Base-by-base conservation (phyloP, 257 asterid genomes). In the Catharanthus roseus region DNA sequence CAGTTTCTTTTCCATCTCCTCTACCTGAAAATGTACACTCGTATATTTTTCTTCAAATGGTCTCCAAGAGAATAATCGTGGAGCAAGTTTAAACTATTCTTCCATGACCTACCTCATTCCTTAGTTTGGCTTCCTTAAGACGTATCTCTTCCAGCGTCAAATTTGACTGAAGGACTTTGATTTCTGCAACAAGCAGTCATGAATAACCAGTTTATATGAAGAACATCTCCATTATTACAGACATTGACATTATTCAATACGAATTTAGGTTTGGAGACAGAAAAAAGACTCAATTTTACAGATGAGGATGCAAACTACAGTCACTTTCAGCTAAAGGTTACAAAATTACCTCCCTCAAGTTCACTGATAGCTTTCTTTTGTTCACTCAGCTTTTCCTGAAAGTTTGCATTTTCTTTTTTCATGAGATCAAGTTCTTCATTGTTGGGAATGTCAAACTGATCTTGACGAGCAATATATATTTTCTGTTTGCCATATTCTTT, bases 401-500 rank as follows among this genome's bases (percentile, higher is more conserved):
- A 82, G 76, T 84, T 88, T 38, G 87, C 73, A 72, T 89, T 93
- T 60, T 83, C 86, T 78, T 88, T 89, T 75, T 93, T 91, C 96
- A 93, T 93, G 71, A 75, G 86, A 75, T 75, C 86, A 72, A 93
- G 96, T 86, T 93, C 96, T 63, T 95, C 96, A 42, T 8, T 80
- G 72, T 95, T 89, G 16, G 95, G 97, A 84, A 95, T 95, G 53
- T 88, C 84, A 65, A 91, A 95, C 85, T 95, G 99, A 80, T 95
- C 99, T 82, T 95, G 97, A 80, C 87, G 81, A 57, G 97, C 99
- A 74, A 95, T 68, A 78, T 89, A 95, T 69, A 95, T 85, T 76
- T 95, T 95, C 92, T 91, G 97, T 85, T 95, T 95, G 21, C 99
- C 99, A 68, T 91, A 95, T 80, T 95, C 99, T 74, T 89, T 91